A percentile compares a stretch with the other conserved stretches of the same genome.
Conservation (phyloP, 2,329 filamentous ascomycete genomes). For the Calcarisporium arbuscula region DNA sequence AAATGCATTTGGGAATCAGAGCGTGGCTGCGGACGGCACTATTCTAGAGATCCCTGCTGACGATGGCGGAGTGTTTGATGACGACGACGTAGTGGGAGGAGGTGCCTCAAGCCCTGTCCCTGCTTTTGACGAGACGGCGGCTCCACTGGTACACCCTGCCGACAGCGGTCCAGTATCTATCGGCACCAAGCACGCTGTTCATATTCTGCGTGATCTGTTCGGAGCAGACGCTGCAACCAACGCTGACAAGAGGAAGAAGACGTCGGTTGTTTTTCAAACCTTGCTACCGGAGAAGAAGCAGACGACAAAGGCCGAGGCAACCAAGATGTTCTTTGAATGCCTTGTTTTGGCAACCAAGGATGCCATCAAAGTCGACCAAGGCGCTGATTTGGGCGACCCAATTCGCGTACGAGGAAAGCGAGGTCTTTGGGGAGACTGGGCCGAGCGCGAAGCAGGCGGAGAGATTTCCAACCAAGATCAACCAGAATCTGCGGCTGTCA, state of each 20-base stretch:
- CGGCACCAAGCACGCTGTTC: conserved; percentile 91
- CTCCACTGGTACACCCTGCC: conserved; percentile 68
- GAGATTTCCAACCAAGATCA: conserved; percentile 50
- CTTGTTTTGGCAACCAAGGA: conserved; percentile 96
- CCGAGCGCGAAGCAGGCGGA: conserved; percentile 65
- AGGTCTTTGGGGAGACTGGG: conserved; percentile 96
- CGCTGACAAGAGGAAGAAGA: conserved; percentile 66
- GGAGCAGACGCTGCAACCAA: conserved; percentile 64
- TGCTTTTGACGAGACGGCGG: conserved; percentile 72
- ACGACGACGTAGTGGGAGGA: conserved; percentile 40
- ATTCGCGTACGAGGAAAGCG: conserved; percentile 85
- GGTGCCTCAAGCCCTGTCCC: conserved; percentile 43
- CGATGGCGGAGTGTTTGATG: conserved; percentile 38
- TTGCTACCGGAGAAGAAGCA: conserved; percentile 71
- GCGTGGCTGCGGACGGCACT: conserved; percentile 53
- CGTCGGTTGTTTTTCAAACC: conserved; percentile 81
- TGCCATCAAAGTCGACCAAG: conserved; percentile 93
- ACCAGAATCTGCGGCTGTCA: conserved; percentile 24
- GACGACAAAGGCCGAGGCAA: conserved; percentile 83
- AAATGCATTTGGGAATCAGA: conserved; percentile 46
- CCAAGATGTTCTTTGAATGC: conserved; percentile 99
- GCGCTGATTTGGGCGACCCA: conserved; percentile 65
- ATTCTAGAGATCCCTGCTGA: conserved; percentile 59
- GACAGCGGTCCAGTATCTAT: conserved; percentile 83
- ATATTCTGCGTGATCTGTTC: conserved; percentile 85